These are phyloP conservation scores for Ophiostoma sp. DNA, from an alignment of 2,329 filamentous ascomycete genomes.

Conservation along the genomic window DNA sequence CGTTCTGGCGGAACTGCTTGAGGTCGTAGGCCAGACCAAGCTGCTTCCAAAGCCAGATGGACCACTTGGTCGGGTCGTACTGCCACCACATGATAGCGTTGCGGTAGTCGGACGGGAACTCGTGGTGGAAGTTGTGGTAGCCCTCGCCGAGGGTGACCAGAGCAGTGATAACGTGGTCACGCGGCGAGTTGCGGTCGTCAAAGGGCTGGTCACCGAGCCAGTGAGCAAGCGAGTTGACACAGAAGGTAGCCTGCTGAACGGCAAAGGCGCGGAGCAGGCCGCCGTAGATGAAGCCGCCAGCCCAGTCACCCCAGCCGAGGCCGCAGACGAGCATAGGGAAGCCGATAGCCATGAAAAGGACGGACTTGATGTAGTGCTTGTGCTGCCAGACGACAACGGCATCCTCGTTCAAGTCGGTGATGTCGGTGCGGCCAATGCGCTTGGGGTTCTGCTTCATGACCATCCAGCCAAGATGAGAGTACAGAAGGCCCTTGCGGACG, in stretches of 20 bases:
- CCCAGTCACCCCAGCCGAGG: slow-evolving; percentile 73
- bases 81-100: slow-evolving; percentile 89
- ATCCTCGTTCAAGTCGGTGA: slow-evolving; percentile 82
- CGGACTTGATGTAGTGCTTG: slow-evolving; percentile 75
- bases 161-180: slow-evolving; percentile 81
- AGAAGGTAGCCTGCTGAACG: slow-evolving; percentile 89
- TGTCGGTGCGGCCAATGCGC: slow-evolving; percentile 80
- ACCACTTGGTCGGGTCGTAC: slow-evolving; percentile 90
- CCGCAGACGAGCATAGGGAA: slow-evolving; percentile 72
- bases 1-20: slow-evolving; percentile 86
- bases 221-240: slow-evolving; percentile 84
- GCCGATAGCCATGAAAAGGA: slow-evolving; percentile 69
- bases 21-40: slow-evolving; percentile 78
- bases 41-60: slow-evolving; percentile 78
- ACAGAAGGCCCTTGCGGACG: slow-evolving; percentile 79
- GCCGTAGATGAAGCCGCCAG: slow-evolving; percentile 76
- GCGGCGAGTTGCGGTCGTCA: slow-evolving; percentile 85
- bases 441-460: slow-evolving; percentile 90
- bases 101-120: slow-evolving; percentile 89
- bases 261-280: slow-evolving; percentile 84
- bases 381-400: slow-evolving; percentile 83
- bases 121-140: slow-evolving; percentile 95
- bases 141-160: slow-evolving; percentile 77
- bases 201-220: slow-evolving; percentile 91
- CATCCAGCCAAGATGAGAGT: slow-evolving; percentile 87